Evolutionary conservation across 495 filamentous ascomycete species (phyloP).

Genomic region (Podospora fimiseda): DNA sequence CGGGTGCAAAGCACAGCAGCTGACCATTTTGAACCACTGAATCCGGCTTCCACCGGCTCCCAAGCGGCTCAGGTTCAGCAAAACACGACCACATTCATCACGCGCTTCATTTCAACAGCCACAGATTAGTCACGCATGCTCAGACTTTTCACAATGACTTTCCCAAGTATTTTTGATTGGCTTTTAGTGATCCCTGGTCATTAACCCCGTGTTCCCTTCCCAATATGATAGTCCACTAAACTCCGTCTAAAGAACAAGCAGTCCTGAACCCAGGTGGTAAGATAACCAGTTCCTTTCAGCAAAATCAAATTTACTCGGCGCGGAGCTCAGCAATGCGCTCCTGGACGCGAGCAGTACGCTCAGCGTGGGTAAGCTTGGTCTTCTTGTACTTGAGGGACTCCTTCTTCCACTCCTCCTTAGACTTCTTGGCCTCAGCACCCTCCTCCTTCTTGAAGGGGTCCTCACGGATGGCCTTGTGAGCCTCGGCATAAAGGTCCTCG

Average conservation of each 20-base stretch:
- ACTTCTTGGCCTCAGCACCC: constrained; percentile 73
- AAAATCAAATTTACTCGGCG: constrained; percentile 29
- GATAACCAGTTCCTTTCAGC: constrained; percentile 22
- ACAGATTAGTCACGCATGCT: too few relatives aligned
- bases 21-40: too few relatives aligned
- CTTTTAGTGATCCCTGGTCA: constrained; percentile 28
- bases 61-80: background rate
- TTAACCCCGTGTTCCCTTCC: constrained; percentile 17
- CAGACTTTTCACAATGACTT: background rate
- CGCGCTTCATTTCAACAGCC: background rate
- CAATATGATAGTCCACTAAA: constrained; percentile 11
- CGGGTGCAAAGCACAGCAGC: too few relatives aligned
- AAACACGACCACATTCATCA: background rate
- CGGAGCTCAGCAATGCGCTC: constrained; percentile 76
- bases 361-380: constrained; percentile 66
- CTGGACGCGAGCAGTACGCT: constrained; percentile 76
- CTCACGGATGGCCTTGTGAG: constrained; percentile 95
- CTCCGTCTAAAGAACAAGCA: constrained; percentile 28
- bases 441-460: constrained; percentile 95
- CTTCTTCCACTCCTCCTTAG: constrained; percentile 93
- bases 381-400: constrained; percentile 85
- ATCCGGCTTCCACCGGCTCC: background rate
- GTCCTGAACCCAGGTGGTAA: constrained; percentile 22
- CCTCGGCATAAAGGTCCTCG: constrained; percentile 93
- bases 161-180: constrained; percentile 17